Percentiles rank a stretch among this genome's conserved stretches.
These are phyloP conservation scores for Apophysomyces sp. DNA, from an alignment of 371 early-diverging fungal genomes.

Conservation along the genomic window DNA sequence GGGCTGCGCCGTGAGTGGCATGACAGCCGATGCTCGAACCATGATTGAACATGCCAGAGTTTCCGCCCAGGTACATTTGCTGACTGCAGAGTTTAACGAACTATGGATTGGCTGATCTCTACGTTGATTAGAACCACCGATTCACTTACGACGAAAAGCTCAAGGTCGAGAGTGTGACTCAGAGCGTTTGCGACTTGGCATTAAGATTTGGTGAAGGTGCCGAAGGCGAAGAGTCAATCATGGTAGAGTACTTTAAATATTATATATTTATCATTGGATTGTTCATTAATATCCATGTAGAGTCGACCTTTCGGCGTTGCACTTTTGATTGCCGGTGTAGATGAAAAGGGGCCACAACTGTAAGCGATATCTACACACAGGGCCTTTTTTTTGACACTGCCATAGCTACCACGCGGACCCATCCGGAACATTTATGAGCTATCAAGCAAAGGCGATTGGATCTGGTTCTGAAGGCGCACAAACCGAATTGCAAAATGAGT, in stretches of 20 bases:
- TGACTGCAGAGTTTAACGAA: background rate
- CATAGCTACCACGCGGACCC: slow-evolving; percentile 86
- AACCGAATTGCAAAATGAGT: slow-evolving; percentile 95
- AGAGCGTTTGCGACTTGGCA: slow-evolving; percentile 97
- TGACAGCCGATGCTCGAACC: slow-evolving; percentile 95
- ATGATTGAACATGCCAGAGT: slow-evolving; percentile 97
- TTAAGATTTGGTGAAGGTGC: slow-evolving; percentile 97
- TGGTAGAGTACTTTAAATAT: slow-evolving; percentile 59
- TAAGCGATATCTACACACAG: slow-evolving; percentile 41
- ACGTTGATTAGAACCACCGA: slow-evolving; percentile 80
- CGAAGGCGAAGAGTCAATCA: slow-evolving; percentile 92
- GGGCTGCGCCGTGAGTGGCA: slow-evolving; percentile 97
- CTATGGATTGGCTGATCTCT: background rate
- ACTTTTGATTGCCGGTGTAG: slow-evolving; percentile 95
- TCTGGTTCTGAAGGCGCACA: slow-evolving; percentile 99
- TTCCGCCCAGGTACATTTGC: slow-evolving; percentile 80
- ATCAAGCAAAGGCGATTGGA: slow-evolving; percentile 97
- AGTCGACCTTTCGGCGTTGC: slow-evolving; percentile 99
- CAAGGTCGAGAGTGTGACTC: slow-evolving; percentile 95
- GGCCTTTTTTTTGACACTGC: background rate
- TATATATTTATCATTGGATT: background rate
- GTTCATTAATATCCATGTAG: slow-evolving; percentile 19
- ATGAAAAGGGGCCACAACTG: slow-evolving; percentile 98
- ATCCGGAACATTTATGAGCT: slow-evolving; percentile 93
- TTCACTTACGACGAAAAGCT: slow-evolving; percentile 95